A percentile compares a stretch with the other conserved stretches of the same genome.
Evolutionary conservation across 768 basidiomycete genomes (phyloP).

Genomic region (Lactarius akahatsu): DNA sequence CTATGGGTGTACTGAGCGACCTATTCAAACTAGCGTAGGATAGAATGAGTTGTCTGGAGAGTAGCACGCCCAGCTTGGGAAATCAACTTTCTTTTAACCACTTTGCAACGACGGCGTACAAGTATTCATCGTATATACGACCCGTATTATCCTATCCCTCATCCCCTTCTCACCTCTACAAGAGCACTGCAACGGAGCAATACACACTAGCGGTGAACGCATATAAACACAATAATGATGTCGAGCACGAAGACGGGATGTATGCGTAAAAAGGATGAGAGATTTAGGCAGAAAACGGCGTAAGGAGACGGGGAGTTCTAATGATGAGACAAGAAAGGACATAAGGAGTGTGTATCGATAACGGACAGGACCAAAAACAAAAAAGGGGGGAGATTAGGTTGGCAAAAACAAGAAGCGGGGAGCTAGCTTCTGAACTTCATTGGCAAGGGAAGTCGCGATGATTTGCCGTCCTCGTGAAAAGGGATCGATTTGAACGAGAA

Average conservation of each 20-base stretch:
- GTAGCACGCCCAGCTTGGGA: neutral
- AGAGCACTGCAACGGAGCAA: conserved; percentile 24
- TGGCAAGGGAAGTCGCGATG: neutral
- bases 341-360: conserved; percentile 17
- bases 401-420: neutral
- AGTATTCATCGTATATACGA: conserved; percentile 23
- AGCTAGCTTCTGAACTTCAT: neutral
- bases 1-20: conserved; percentile 95
- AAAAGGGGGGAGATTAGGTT: neutral
- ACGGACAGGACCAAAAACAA: neutral
- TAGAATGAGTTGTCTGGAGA: neutral
- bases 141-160: conserved; percentile 4
- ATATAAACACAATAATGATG: conserved; percentile 25
- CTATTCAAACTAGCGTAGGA: conserved; percentile 54
- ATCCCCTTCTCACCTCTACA: conserved; percentile 10
- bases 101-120: conserved; percentile 16
- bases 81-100: conserved; percentile 11
- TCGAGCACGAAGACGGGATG: conserved; percentile 19
- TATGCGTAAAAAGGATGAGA: conserved; percentile 10
- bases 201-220: conserved; percentile 24
- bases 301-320: conserved; percentile 15
- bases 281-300: conserved; percentile 9
- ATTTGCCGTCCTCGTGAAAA: neutral
- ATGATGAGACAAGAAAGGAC: conserved; percentile 6
- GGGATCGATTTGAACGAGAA: neutral